Base-by-base conservation (phyloP, 768 basidiomycete species). In the Erythrobasidium yunnanense region DNA sequence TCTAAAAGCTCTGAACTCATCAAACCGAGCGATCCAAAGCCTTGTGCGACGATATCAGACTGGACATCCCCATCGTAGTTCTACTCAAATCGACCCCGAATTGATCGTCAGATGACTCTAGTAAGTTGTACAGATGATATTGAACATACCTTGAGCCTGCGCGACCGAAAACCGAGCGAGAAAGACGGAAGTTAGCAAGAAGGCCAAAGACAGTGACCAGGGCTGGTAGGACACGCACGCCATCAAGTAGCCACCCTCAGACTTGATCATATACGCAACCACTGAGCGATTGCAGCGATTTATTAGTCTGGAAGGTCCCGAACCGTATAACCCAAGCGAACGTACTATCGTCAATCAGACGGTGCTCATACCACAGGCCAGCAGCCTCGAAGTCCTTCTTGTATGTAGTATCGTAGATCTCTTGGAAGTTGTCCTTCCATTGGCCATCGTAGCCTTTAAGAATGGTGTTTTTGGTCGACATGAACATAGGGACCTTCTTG, bases 341-440 rank as follows among this genome's bases (percentile, higher is more conserved):
- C 4, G 66, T 34, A 34, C 73, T 69, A 67, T 93, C 90, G 76
- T 91, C 90, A 76, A 92, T 92, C 51, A 93, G 83, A 33, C 95
- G 87, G 78, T 99, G 95, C 79, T 97, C 95, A 73, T 79, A 79
- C 75, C 77, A 79, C 65, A 79, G 75, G 23, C 75, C 75, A 8
- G 75, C 69, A 56, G 70, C 68, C 66, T 78, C 75, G 66, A 78
- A 79, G 55, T 78, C 72, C 30, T 69, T 60, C 67, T 73, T 71
- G 74, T 79, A 79, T 25, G 76, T 78, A 81, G 79, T 73, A 5
- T 93, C 88, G 76, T 90, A 99, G 73, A 96, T 85, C 73, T 95
- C 90, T 77, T 96, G 85, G 85, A 99, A 74, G 33, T 93, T 91
- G 73, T 99, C 95, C 81, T 99, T 99, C 84, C 97, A 99, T 30